These are phyloP conservation scores for Leucosporidium yakuticum DNA, from an alignment of 768 basidiomycete species.

Conservation along the genomic window DNA sequence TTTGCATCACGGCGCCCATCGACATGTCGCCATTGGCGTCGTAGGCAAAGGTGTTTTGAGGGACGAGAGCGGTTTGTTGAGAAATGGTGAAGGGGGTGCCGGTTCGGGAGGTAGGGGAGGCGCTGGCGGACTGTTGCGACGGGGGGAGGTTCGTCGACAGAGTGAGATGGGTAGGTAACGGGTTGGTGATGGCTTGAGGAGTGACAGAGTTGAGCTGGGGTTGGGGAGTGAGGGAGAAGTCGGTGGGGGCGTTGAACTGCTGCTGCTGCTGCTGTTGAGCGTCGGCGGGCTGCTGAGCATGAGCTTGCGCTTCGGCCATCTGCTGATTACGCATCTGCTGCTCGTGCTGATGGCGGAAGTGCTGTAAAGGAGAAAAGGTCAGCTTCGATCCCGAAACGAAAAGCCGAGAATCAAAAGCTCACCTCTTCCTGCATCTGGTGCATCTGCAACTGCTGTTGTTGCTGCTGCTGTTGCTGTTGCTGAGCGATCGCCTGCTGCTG, in stretches of 20 bases:
- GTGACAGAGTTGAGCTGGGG: not conserved
- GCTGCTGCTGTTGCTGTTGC: conserved; percentile 21
- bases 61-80: not conserved
- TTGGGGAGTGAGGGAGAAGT: conserved; percentile 3
- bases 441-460: conserved; percentile 20
- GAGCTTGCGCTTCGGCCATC: conserved; percentile 9
- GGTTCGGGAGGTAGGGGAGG: not conserved
- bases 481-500: conserved; percentile 15
- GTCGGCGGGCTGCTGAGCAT: not conserved
- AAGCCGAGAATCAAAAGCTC: too few species aligned
- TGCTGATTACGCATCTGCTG: not conserved
- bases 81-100: not conserved
- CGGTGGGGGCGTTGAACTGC: conserved; percentile 1
- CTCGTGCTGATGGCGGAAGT: not conserved
- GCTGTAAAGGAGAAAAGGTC: too few species aligned
- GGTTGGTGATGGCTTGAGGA: not conserved
- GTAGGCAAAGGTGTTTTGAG: not conserved
- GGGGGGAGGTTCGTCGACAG: not conserved
- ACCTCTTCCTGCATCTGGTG: conserved; percentile 27
- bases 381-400: too few species aligned
- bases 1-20: conserved; percentile 13
- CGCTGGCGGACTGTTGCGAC: not conserved
- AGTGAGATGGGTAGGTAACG: not conserved
- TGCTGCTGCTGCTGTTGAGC: not conserved
- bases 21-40: not conserved